Conservation (phyloP, 1,139 yeast species). For the Wickerhamiella pararugosa region DNA sequence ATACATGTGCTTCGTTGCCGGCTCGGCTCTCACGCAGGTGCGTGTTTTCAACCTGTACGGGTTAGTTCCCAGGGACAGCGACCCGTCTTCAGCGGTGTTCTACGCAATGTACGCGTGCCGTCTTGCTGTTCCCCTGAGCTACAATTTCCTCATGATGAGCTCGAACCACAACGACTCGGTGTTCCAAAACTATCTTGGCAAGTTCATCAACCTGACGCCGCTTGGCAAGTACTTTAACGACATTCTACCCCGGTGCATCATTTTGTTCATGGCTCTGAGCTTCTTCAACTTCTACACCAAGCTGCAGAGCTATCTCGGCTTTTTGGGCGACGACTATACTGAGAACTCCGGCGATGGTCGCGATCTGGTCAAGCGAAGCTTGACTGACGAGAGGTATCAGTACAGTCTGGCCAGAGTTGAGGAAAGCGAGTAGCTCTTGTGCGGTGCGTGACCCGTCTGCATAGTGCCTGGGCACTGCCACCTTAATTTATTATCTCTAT, state of each 20-base stretch:
- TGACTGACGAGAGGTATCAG: constrained; percentile 17
- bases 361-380: constrained; percentile 24
- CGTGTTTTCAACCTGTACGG: constrained; percentile 66
- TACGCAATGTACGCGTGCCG: constrained; percentile 73
- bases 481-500: background rate
- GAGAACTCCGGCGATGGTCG: constrained; percentile 25
- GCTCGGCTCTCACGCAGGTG: constrained; percentile 50
- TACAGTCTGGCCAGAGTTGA: constrained; percentile 5
- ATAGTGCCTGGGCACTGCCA: background rate
- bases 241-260: constrained; percentile 56
- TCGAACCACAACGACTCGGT: constrained; percentile 31
- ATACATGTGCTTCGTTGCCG: constrained; percentile 53
- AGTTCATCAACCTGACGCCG: constrained; percentile 59
- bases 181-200: constrained; percentile 47
- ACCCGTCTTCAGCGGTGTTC: constrained; percentile 60
- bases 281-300: constrained; percentile 56
- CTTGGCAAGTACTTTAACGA: constrained; percentile 59
- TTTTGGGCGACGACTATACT: constrained; percentile 35
- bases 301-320: constrained; percentile 36
- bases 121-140: constrained; percentile 66
- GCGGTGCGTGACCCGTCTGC: background rate
- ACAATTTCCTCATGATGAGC: constrained; percentile 58
- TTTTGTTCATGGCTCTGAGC: constrained; percentile 52
- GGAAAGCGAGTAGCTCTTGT: background rate
- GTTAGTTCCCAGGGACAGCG: constrained; percentile 49